These are phyloP conservation scores for Hymenoscyphus albidus DNA, from an alignment of 2,329 filamentous ascomycete species.

Conservation along the genomic window DNA sequence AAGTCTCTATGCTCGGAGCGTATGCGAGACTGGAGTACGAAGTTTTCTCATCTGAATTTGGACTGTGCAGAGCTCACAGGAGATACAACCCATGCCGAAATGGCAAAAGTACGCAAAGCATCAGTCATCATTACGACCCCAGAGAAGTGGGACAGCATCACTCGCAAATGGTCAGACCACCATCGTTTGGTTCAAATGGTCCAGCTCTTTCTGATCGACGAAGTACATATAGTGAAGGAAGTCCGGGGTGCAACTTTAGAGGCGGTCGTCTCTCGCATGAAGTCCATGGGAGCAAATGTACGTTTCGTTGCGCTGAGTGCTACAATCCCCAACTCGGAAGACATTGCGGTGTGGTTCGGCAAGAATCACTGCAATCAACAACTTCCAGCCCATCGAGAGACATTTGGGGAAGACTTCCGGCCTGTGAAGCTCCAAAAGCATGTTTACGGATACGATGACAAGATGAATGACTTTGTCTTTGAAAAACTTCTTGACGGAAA, in stretches of 20 bases:
- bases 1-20: constrained; percentile 79
- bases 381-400: constrained; percentile 61
- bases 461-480: constrained; percentile 69
- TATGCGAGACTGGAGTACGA: constrained; percentile 71
- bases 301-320: constrained; percentile 80
- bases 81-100: constrained; percentile 66
- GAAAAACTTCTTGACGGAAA: constrained; percentile 65
- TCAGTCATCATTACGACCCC: constrained; percentile 84
- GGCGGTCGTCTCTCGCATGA: constrained; percentile 83
- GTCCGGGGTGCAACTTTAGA: constrained; percentile 75
- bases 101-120: constrained; percentile 66
- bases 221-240: constrained; percentile 84
- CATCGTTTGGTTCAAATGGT: constrained; percentile 69
- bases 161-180: constrained; percentile 81
- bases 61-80: constrained; percentile 76
- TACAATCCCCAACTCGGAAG: constrained; percentile 76
- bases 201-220: constrained; percentile 78
- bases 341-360: constrained; percentile 78
- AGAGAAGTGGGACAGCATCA: constrained; percentile 90
- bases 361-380: constrained; percentile 56
- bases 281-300: constrained; percentile 69
- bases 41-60: constrained; percentile 65
- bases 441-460: constrained; percentile 66
- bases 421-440: constrained; percentile 73
- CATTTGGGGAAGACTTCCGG: constrained; percentile 75